These are phyloP conservation scores for Borealophlyctis nickersoniae DNA, from an alignment of 192 early-diverging fungal species.

Conservation along the genomic window DNA sequence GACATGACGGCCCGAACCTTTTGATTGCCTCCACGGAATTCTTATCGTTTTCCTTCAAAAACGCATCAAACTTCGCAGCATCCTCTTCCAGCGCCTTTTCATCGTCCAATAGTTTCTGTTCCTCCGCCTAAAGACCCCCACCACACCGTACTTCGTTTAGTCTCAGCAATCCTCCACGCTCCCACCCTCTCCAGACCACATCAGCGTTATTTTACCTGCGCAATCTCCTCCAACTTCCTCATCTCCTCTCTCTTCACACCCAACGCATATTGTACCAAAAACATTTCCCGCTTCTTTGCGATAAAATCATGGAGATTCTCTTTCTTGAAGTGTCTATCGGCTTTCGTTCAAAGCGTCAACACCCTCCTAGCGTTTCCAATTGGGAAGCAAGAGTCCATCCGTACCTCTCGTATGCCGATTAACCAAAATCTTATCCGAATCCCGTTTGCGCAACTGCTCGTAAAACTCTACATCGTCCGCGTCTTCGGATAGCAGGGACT, in stretches of 20 bases:
- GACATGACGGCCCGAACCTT: conserved; percentile 18
- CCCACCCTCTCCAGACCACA: background rate
- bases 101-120: conserved; percentile 59
- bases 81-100: conserved; percentile 61
- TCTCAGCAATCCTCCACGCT: background rate
- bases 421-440: conserved; percentile 50
- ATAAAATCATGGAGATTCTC: conserved; percentile 60
- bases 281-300: conserved; percentile 60
- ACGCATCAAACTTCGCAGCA: conserved; percentile 59
- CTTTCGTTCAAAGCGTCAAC: conserved; percentile 17
- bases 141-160: background rate
- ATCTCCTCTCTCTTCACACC: conserved; percentile 60
- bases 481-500: conserved; percentile 54
- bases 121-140: conserved; percentile 38
- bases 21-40: conserved; percentile 63
- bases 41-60: conserved; percentile 61
- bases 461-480: conserved; percentile 50
- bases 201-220: conserved; percentile 33
- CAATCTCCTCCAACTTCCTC: conserved; percentile 57
- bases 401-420: conserved; percentile 47
- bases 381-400: background rate
- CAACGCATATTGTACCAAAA: conserved; percentile 57
- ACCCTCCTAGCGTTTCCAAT: background rate
- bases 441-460: conserved; percentile 42
- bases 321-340: conserved; percentile 52